Percentiles rank a stretch among this genome's conserved stretches.
These are phyloP conservation scores for Xenoacremonium recifei DNA, from an alignment of 2,329 filamentous ascomycete genomes.

Conservation along the genomic window DNA sequence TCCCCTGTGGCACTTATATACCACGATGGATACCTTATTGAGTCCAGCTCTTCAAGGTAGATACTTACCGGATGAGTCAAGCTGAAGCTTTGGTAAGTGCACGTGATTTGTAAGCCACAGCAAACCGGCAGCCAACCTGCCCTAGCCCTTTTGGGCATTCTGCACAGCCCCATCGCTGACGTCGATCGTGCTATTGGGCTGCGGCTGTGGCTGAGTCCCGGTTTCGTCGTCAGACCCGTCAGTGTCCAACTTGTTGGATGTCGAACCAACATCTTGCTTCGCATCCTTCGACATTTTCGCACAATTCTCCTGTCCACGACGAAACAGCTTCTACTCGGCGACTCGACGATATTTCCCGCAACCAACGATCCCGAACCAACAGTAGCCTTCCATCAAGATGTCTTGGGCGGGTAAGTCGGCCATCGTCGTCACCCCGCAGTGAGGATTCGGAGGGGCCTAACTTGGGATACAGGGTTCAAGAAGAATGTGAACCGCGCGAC, in stretches of 20 bases:
- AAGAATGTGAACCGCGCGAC: slow-evolving; percentile 98
- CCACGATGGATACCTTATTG: too few relatives aligned
- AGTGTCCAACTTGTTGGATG: slow-evolving; percentile 19
- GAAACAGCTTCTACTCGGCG: slow-evolving; percentile 8
- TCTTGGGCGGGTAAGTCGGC: slow-evolving; percentile 64
- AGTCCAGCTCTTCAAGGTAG: too few relatives aligned
- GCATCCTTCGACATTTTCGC: slow-evolving; percentile 3
- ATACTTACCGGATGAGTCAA: too few relatives aligned
- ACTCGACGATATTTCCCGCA: slow-evolving; percentile 6
- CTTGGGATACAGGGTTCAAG: slow-evolving; percentile 48
- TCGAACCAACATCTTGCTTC: slow-evolving; percentile 11
- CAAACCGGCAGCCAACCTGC: too few relatives aligned
- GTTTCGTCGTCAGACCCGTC: slow-evolving; percentile 31
- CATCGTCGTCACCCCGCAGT: slow-evolving; percentile 24
- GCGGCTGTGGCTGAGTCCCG: slow-evolving; percentile 31
- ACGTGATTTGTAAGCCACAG: too few relatives aligned
- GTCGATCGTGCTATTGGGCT: slow-evolving; percentile 31
- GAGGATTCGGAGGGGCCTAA: slow-evolving; percentile 32
- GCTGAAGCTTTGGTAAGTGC: too few relatives aligned
- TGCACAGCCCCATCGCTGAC: slow-evolving; percentile 27
- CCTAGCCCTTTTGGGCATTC: too few relatives aligned
- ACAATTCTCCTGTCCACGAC: slow-evolving; percentile 13
- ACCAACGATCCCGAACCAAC: slow-evolving; percentile 6
- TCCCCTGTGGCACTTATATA: too few relatives aligned
- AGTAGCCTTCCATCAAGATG: slow-evolving; percentile 44